Base-by-base conservation (phyloP, 2,329 filamentous ascomycete genomes). In the Fusarium transvaalense region DNA sequence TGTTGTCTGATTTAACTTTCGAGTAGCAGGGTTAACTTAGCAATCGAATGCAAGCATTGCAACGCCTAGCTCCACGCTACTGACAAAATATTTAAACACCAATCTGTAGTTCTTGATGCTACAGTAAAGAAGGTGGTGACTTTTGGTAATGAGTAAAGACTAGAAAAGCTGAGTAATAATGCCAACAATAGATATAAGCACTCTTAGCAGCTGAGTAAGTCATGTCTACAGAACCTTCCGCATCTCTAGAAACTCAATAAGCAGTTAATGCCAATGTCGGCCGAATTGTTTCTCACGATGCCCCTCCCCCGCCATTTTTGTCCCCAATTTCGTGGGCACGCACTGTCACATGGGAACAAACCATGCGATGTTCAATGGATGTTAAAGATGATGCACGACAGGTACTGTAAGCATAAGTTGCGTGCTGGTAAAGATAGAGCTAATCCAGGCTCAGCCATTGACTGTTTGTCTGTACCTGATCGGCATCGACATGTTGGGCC, bases 281-380 rank as follows among this genome's bases (percentile, higher is more conserved):
- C 37, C 51, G 41, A 45, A 45, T 39, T 57, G 9, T 31, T 42
- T 63, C 56, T 50, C 42, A 35, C 29, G 17, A 64, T 71, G 42
- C 70, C 68, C 65, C 71, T 72, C 69, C 71, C 71, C 71, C 71
- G 64, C 71, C 56, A 72, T 70, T 61, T 63, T 51, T 51, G 35
- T 51, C 69, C 65, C 70, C 61, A 42, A 66, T 34, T 27, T 72
- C 58, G 54, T 61, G 54, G 61, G 47, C 51, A 61, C 56, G 65
- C 59, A 68, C 57, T 57, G 61, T 74, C 69, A 71, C 69, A 73
- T 72, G 67, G 64, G 63, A 69, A 50, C 55, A 58, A 64, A 68
- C 64, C 61, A 64, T 69, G 68, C 71, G 64, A 72, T 34, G 27
- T 46, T 31, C 23, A 32, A 54, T 47, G 25, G 31, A 39, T 43